Conservation (phyloP, 106 monocot species). For the Dioscorea alata region DNA sequence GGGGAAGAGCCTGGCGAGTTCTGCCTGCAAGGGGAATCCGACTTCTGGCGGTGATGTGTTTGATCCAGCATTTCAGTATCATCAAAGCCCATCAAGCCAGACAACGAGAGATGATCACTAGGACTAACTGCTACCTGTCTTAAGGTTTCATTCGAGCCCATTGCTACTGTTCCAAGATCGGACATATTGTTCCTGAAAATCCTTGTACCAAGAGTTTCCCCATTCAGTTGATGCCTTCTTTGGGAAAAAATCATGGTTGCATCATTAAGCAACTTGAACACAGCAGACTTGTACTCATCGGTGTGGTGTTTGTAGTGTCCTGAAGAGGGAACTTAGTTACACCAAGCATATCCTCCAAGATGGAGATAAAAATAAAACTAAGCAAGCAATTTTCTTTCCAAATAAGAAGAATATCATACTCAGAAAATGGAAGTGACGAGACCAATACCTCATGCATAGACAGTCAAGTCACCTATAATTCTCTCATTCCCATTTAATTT, state of each 20-base stretch:
- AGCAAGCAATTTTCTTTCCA: no score
- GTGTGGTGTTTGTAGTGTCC: conserved; percentile 26
- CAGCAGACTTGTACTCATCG: conserved; percentile 24
- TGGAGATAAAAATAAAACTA: no score
- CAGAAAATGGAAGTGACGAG: no score
- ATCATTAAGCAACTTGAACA: conserved; percentile 34
- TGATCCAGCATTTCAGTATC: conserved; percentile 3
- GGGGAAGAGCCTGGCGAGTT: conserved; percentile 44
- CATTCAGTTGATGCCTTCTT: conserved; percentile 8
- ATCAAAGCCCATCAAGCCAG: conserved; percentile 37
- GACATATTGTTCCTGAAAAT: conserved; percentile 42
- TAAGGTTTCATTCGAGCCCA: conserved; percentile 52
- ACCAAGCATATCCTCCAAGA: no score
- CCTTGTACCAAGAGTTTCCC: conserved; percentile 19
- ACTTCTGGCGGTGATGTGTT: conserved; percentile 32
- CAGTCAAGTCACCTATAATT: no score
- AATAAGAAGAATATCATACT: no score
- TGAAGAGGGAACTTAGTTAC: not conserved
- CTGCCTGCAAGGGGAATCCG: conserved; percentile 25
- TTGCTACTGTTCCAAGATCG: conserved; percentile 54
- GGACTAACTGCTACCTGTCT: conserved; percentile 45
- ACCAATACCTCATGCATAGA: no score
- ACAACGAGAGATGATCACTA: conserved; percentile 73
- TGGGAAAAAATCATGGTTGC: conserved; percentile 15
- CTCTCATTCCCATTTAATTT: no score